phyloP scores from a whole-genome alignment of 805 yeast species.

The Pichia scutulata region DNA sequence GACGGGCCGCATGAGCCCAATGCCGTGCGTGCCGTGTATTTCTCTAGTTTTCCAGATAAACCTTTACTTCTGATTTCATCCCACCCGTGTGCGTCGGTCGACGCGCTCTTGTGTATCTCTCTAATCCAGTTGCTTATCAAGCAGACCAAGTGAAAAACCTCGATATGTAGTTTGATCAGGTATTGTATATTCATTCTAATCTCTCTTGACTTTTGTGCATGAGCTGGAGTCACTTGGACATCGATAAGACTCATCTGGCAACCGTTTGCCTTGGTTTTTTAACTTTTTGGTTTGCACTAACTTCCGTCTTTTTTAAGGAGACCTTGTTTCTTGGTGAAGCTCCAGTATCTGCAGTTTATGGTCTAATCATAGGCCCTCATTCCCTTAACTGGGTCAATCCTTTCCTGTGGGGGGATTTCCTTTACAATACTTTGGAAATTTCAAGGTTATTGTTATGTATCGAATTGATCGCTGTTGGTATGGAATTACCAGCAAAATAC shows the following conservation, averaged over 20 bases:
- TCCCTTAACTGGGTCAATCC: constrained; percentile 52
- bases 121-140: too few species aligned
- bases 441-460: constrained; percentile 57
- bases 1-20: too few species aligned
- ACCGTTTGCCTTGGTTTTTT: constrained; percentile 60
- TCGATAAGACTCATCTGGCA: constrained; percentile 27
- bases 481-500: constrained; percentile 59
- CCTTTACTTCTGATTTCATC: too few species aligned
- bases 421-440: constrained; percentile 45
- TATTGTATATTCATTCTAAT: too few species aligned
- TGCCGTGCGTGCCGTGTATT: too few species aligned
- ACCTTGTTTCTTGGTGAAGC: constrained; percentile 56
- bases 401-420: constrained; percentile 43
- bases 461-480: constrained; percentile 63
- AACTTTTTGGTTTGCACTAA: constrained; percentile 45
- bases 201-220: too few species aligned
- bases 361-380: constrained; percentile 51
- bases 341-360: constrained; percentile 52
- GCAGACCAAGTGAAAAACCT: too few species aligned
- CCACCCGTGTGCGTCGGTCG: too few species aligned
- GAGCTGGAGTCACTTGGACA: constrained; percentile 26
- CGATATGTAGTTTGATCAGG: too few species aligned
- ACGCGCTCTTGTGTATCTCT: too few species aligned
- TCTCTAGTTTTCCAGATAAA: too few species aligned
- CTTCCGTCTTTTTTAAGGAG: constrained; percentile 50